These are phyloP conservation scores for Moesziomyces sp. DNA, from an alignment of 1,284 basidiomycete species.

Conservation along the genomic window DNA sequence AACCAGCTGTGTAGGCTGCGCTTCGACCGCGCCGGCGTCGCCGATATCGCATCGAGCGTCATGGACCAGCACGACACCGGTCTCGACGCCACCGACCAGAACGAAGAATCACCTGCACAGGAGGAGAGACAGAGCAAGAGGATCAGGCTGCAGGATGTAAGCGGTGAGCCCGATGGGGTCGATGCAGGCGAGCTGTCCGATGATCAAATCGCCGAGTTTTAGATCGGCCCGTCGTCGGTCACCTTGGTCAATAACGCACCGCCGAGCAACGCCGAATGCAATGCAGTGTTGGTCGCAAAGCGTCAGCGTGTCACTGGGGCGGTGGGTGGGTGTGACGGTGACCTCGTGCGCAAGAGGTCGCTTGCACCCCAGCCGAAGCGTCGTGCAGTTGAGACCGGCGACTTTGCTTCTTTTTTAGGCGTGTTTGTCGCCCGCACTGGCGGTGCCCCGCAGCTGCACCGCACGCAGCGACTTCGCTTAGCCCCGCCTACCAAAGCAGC, in stretches of 20 bases:
- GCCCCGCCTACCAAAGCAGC: no score
- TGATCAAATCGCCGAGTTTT: constrained; percentile 47
- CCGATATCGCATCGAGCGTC: constrained; percentile 23
- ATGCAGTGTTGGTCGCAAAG: not conserved
- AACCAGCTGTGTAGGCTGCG: constrained; percentile 24
- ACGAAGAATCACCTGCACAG: not conserved
- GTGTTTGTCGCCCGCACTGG: no score
- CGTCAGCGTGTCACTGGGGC: no score
- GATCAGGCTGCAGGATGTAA: constrained; percentile 1
- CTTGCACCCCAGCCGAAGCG: no score
- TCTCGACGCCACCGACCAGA: constrained; percentile 10
- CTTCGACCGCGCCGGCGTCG: constrained; percentile 39
- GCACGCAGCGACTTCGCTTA: no score
- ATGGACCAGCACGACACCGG: constrained; percentile 40
- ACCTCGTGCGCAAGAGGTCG: no score
- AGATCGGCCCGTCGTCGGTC: not conserved
- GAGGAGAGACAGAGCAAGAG: constrained; percentile 4
- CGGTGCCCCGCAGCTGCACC: no score
- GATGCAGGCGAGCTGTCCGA: constrained; percentile 14
- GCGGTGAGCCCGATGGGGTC: constrained; percentile 8
- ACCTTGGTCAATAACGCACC: not conserved
- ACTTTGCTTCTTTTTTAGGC: not conserved
- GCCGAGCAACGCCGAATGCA: not conserved
- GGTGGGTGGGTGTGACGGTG: no score
- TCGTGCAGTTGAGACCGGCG: not conserved